Conservation (phyloP, 306 rosid species). For the Prinsepia uniflora region DNA sequence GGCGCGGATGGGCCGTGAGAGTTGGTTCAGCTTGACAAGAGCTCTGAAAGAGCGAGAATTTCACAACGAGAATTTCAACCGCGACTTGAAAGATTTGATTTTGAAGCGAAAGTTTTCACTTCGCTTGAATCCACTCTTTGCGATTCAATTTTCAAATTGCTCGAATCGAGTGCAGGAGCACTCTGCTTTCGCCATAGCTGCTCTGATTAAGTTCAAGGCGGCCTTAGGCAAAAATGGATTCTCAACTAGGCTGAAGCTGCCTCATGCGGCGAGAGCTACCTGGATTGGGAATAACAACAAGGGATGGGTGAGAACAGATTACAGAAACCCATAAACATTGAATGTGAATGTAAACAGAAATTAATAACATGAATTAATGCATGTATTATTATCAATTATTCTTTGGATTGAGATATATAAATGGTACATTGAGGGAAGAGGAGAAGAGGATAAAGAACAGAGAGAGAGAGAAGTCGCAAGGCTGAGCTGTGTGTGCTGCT, state of each 20-base stretch:
- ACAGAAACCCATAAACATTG: neutral
- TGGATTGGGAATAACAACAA: conserved; percentile 48
- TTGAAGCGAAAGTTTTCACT: conserved; percentile 52
- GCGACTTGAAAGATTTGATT: conserved; percentile 61
- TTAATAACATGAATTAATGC: neutral
- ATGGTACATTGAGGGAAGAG: conserved; percentile 56
- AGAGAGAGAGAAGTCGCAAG: conserved; percentile 35
- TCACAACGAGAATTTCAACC: conserved; percentile 42
- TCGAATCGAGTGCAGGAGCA: conserved; percentile 46
- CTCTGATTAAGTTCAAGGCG: conserved; percentile 46
- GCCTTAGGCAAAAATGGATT: conserved; percentile 81
- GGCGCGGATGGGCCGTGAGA: conserved; percentile 82
- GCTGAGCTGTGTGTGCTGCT: conserved; percentile 36
- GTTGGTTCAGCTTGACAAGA: conserved; percentile 33
- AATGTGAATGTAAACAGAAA: neutral
- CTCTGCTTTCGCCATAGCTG: conserved; percentile 40
- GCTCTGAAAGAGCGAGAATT: conserved; percentile 20
- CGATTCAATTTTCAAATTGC: conserved; percentile 30
- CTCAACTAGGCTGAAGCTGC: conserved; percentile 25
- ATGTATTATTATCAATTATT: neutral
- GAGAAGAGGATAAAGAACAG: conserved; percentile 51
- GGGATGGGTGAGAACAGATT: neutral
- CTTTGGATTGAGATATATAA: neutral
- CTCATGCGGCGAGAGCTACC: conserved; percentile 37
- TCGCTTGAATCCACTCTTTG: conserved; percentile 44